Base-by-base conservation (phyloP, 257 asterid species). In the Rubia yunnanensis region DNA sequence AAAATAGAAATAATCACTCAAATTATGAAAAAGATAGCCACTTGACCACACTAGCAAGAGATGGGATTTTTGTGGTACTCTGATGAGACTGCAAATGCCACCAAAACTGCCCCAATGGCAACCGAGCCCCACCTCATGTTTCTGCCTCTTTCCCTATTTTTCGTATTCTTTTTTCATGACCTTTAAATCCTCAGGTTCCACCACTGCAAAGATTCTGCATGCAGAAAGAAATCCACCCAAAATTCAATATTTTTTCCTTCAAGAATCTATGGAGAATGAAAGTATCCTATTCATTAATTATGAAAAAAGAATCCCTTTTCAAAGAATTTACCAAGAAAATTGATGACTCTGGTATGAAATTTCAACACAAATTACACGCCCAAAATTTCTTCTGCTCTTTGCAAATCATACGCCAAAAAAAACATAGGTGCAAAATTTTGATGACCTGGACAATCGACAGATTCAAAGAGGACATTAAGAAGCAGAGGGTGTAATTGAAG, bases 11-110 rank as follows among this genome's bases (percentile, higher is more conserved):
- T 17, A 63, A 38, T 64, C 39, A 28, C 35, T 54, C 60, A 53
- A 41, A 64, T 14, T 4, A 53, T 36, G 4, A 36, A 15, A 63
- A 71, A 55, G 41, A 28, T 24, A 39, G 8, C 35, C 41, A 91
- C 98, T 96, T 88, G 79, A 58, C 89, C 71, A 78, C 98, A 91
- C 32, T 48, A 85, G 56, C 98, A 91, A 20, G 85, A 75, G 68
- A 83, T 86, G 46, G 66, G 78, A 76, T 82, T 63, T 7, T 73
- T 79, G 13, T 82, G 75, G 55, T 64, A 74, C 72, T 71, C 78
- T 46, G 76, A 77, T 35, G 92, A 50, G 18, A 76, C 34, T 3
- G 79, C 73, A 15, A 88, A 67, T 64, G 95, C 61, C 77, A 78
- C 84, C 73, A 86, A 30, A 46, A 82, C 74, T 1, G 88, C 85